phyloP scores from a whole-genome alignment of 192 early-diverging fungal genomes.

The Gamsiella multidivaricata region DNA sequence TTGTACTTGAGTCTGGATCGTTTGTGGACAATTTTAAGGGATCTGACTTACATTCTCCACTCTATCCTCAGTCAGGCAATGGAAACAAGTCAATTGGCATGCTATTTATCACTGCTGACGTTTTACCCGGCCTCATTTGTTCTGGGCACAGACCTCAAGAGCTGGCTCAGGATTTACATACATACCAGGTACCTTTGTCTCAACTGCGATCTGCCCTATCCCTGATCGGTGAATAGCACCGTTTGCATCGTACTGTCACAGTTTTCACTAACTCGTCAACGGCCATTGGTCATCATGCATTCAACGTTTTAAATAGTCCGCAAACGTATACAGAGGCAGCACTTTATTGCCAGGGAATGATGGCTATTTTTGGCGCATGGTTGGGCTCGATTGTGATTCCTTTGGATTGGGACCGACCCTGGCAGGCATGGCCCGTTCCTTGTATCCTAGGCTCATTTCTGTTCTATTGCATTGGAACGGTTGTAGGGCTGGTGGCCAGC shows the following conservation, averaged over 20 bases:
- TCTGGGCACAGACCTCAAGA: conserved; percentile 34
- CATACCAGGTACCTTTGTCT: conserved; percentile 48
- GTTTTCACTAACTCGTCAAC: background rate
- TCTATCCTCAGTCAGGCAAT: conserved; percentile 33
- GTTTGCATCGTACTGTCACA: background rate
- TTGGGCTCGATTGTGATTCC: conserved; percentile 66
- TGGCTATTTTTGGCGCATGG: conserved; percentile 63
- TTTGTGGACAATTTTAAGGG: background rate
- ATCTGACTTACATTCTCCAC: background rate
- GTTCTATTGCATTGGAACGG: conserved; percentile 56
- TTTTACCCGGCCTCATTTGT: conserved; percentile 51
- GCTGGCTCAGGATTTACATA: conserved; percentile 42
- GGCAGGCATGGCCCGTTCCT: conserved; percentile 66
- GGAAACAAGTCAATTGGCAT: conserved; percentile 42
- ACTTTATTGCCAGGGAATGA: conserved; percentile 57
- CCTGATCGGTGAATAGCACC: too few species aligned
- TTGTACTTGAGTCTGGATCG: too few species aligned
- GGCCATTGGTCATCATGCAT: background rate
- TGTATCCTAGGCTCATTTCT: conserved; percentile 59
- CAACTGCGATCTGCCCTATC: too few species aligned
- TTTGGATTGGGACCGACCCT: conserved; percentile 66
- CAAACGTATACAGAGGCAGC: conserved; percentile 55
- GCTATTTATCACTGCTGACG: conserved; percentile 41
- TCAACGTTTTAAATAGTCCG: conserved; percentile 35
- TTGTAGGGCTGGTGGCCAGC: conserved; percentile 34